A percentile compares a stretch with the other conserved stretches of the same genome.
These are phyloP conservation scores for Apophysomyces variabilis DNA, from an alignment of 371 early-diverging fungal genomes.

Conservation along the genomic window DNA sequence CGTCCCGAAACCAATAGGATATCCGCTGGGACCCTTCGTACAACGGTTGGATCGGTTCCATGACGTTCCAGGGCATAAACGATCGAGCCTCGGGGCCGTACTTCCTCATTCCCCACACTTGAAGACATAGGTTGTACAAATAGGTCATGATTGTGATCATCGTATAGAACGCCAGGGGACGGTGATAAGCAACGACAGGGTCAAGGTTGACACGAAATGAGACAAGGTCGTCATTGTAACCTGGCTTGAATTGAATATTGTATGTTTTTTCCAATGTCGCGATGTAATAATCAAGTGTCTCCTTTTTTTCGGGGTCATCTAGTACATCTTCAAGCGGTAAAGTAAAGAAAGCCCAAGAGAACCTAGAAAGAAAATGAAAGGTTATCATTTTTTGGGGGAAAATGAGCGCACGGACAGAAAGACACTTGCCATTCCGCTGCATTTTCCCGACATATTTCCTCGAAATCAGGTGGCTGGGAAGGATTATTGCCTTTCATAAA, in stretches of 20 bases:
- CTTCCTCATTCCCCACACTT: constrained; percentile 38
- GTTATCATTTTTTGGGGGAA: background rate
- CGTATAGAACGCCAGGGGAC: constrained; percentile 67
- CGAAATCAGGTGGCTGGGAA: constrained; percentile 36
- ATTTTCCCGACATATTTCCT: constrained; percentile 54
- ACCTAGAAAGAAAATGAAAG: constrained; percentile 35
- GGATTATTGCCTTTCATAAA: constrained; percentile 41
- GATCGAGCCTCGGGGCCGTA: constrained; percentile 44
- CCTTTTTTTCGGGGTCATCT: constrained; percentile 31
- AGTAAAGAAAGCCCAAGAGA: constrained; percentile 62
- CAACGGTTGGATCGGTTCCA: constrained; percentile 28
- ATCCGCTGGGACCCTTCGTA: constrained; percentile 26
- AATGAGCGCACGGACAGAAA: background rate
- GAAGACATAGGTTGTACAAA: constrained; percentile 23
- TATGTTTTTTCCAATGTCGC: constrained; percentile 46
- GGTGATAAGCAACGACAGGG: constrained; percentile 67
- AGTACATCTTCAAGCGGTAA: constrained; percentile 46
- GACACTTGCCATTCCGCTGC: constrained; percentile 57
- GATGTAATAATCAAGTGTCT: constrained; percentile 55
- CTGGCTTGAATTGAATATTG: constrained; percentile 49
- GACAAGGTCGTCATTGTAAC: constrained; percentile 60
- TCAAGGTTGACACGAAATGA: constrained; percentile 66
- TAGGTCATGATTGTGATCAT: constrained; percentile 33
- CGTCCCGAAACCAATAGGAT: constrained; percentile 58
- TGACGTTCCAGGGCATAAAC: constrained; percentile 28